Conservation (phyloP, 2,329 filamentous ascomycete species). For the Daldinia sp. region DNA sequence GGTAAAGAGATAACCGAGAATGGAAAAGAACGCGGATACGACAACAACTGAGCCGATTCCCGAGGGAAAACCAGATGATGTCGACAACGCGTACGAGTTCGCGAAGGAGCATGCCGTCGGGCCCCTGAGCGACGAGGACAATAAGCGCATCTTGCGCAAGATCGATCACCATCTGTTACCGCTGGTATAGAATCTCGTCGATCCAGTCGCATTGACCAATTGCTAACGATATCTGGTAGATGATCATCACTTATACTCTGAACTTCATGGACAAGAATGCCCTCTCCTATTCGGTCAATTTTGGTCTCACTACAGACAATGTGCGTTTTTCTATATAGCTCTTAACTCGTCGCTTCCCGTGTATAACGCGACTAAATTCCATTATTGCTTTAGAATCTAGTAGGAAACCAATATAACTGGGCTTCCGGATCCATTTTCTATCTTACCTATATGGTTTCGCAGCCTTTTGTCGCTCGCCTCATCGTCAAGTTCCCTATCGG, state of each 20-base stretch:
- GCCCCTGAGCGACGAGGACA: conserved; percentile 27
- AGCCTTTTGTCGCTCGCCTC: conserved; percentile 55
- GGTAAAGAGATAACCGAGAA: not conserved
- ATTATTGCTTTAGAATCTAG: conserved; percentile 13
- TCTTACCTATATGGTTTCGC: conserved; percentile 57
- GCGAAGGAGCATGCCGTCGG: conserved; percentile 32
- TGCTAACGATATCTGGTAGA: conserved; percentile 19
- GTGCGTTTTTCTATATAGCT: conserved; percentile 14
- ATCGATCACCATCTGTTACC: conserved; percentile 40
- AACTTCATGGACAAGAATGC: conserved; percentile 45
- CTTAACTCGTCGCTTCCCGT: not conserved
- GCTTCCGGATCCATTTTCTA: conserved; percentile 58
- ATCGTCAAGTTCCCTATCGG: conserved; percentile 58
- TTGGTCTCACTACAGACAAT: conserved; percentile 35
- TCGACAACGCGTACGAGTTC: conserved; percentile 37
- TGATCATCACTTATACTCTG: conserved; percentile 41
- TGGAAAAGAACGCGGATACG: conserved; percentile 29
- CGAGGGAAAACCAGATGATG: conserved; percentile 25
- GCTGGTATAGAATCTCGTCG: conserved; percentile 22
- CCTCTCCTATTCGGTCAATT: conserved; percentile 38
- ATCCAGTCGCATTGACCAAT: not conserved
- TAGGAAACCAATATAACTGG: conserved; percentile 33
- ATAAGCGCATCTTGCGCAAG: conserved; percentile 39
- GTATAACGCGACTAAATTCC: conserved; percentile 1
- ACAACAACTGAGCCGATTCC: conserved; percentile 15